Conservation (phyloP, 2,329 filamentous ascomycete species). For the Nakataea oryzae region DNA sequence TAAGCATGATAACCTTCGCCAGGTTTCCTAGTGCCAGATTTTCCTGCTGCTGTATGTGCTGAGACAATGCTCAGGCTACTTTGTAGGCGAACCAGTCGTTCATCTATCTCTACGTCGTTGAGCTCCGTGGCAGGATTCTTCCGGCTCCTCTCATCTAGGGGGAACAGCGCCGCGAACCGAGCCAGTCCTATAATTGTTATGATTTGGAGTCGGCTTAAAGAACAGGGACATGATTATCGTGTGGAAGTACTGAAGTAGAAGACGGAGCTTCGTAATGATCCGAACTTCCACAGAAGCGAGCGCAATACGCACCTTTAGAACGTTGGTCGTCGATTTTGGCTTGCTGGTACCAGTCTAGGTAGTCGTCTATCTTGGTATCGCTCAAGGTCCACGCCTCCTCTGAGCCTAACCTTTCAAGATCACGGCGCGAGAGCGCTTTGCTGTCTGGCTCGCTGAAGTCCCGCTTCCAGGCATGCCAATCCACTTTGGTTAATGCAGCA, state of each 20-base stretch:
- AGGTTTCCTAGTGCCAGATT: background rate
- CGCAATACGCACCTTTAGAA: background rate
- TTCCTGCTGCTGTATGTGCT: background rate
- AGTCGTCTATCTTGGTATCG: constrained; percentile 55
- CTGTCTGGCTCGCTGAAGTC: constrained; percentile 26
- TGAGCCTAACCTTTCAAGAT: constrained; percentile 15
- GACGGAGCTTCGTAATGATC: background rate
- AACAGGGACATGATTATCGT: background rate
- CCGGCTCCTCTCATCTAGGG: constrained; percentile 12
- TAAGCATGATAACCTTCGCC: constrained; percentile 20
- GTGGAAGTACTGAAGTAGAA: background rate
- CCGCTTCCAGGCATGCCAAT: constrained; percentile 64
- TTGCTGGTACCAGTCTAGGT: constrained; percentile 69
- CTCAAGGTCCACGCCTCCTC: constrained; percentile 34
- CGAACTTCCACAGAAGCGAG: background rate
- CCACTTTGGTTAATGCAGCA: constrained; percentile 49
- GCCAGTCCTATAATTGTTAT: background rate
- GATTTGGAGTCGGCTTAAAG: background rate
- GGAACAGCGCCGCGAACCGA: constrained; percentile 15
- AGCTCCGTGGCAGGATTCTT: background rate
- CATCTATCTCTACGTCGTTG: constrained; percentile 9
- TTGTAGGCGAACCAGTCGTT: constrained; percentile 11
- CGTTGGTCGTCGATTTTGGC: constrained; percentile 30
- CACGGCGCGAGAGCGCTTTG: constrained; percentile 12
- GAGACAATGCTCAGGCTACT: constrained; percentile 9